Base-by-base conservation (phyloP, 495 filamentous ascomycete genomes). In the Xylaria sp. region DNA sequence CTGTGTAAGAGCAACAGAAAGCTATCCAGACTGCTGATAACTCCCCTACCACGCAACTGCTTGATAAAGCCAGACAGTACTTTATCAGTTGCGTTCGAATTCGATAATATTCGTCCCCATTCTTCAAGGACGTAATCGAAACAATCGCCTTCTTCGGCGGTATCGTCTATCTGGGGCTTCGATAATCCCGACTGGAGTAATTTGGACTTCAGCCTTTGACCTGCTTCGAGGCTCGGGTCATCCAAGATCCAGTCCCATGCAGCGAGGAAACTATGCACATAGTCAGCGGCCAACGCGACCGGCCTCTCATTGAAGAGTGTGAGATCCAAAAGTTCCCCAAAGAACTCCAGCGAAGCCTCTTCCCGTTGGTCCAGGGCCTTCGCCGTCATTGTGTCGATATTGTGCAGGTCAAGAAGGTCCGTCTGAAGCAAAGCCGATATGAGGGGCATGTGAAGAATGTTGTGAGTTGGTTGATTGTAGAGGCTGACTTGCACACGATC, bases 51-150 rank as follows among this genome's bases (percentile, higher is more conserved):
- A 74, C 94, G 90, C 75, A 98, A 82, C 78, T 98, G 97, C 61
- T 91, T 89, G 46, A 98, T 88, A 81, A 98, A 99, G 2, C 93
- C 88, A 9, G 85, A 80, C 64, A 88, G 85, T 0, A 91, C 86
- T 74, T 91, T 93, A 37, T 94, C 92, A 14, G 88, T 88, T 0
- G 90, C 89, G 71, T 88, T 87, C 12, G 87, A 85, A 61, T 92
- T 91, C 79, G 92, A 89, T 83, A 89, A 94, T 19, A 98, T 86
- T 48, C 90, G 89, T 68, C 94, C 87, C 96, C 96, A 99, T 78
- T 98, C 96, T 12, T 91, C 92, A 78, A 99, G 97, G 52, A 97
- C 86, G 76, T 98, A 98, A 74, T 97, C 92, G 82, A 97, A 89
- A 73, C 97, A 95, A 64, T 95, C 91, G 55, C 88, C 88, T 74